Evolutionary conservation across 164 flowering plant species (phyloP).

Genomic region (Vitis vinifera): DNA sequence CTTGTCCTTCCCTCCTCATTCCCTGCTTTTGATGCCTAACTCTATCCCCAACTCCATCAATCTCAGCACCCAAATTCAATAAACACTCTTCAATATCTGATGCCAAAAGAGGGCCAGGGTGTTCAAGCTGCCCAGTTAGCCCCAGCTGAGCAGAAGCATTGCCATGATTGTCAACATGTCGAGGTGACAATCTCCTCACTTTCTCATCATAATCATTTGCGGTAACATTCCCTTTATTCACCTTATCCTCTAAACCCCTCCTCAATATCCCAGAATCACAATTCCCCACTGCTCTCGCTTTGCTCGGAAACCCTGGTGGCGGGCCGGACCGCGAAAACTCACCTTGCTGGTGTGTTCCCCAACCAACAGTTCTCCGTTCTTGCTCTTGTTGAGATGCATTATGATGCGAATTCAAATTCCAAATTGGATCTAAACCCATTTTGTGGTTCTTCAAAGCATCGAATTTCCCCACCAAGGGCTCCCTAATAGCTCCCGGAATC

Average conservation of each 20-base stretch:
- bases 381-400: slow-evolving; percentile 7
- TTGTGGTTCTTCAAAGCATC: background rate
- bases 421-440: slow-evolving; percentile 9
- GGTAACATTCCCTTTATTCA: slow-evolving; percentile 18
- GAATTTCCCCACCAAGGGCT: too few species aligned
- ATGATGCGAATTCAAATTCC: background rate
- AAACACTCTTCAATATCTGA: slow-evolving; percentile 50
- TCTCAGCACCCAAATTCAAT: slow-evolving; percentile 26
- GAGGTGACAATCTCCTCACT: background rate
- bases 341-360: slow-evolving; percentile 21
- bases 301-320: slow-evolving; percentile 52
- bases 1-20: slow-evolving; percentile 17
- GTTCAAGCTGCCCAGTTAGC: slow-evolving; percentile 52
- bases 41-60: slow-evolving; percentile 18
- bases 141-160: slow-evolving; percentile 13
- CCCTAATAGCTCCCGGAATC: slow-evolving; percentile 6
- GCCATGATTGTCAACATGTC: background rate
- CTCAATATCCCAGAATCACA: slow-evolving; percentile 20
- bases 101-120: slow-evolving; percentile 47
- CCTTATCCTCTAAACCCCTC: slow-evolving; percentile 24
- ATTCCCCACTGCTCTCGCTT: slow-evolving; percentile 29
- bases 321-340: slow-evolving; percentile 16
- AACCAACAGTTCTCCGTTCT: slow-evolving; percentile 17
- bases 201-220: slow-evolving; percentile 16
- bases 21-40: slow-evolving; percentile 4